A percentile compares a stretch with the other conserved stretches of the same genome.
phyloP scores from a whole-genome alignment of 805 yeast genomes.

The Candida oleophila region DNA sequence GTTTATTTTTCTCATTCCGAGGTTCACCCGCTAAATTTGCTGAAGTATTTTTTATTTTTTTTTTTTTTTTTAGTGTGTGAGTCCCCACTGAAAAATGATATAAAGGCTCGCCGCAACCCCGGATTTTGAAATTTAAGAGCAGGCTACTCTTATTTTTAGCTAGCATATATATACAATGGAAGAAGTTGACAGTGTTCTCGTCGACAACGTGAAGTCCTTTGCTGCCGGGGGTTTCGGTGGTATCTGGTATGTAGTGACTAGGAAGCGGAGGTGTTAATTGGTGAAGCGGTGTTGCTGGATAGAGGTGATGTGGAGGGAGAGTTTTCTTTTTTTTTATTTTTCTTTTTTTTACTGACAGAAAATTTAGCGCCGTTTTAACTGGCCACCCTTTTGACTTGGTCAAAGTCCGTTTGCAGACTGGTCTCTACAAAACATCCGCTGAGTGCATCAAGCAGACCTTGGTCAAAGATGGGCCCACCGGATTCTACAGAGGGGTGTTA shows the following conservation, averaged over 20 bases:
- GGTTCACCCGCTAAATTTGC: not conserved
- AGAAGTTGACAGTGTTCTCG: constrained; percentile 46
- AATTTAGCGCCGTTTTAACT: constrained; percentile 76
- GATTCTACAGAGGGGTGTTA: constrained; percentile 89
- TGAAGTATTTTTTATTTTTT: not conserved
- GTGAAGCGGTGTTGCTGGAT: too few relatives aligned
- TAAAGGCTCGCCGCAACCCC: constrained; percentile 1
- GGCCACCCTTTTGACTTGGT: constrained; percentile 97
- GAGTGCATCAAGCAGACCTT: constrained; percentile 72
- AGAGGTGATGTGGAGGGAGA: too few relatives aligned
- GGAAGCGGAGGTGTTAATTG: not conserved
- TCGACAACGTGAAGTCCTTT: constrained; percentile 83
- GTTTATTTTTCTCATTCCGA: not conserved
- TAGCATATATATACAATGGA: constrained; percentile 29
- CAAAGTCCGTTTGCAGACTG: constrained; percentile 88
- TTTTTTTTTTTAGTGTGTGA: not conserved
- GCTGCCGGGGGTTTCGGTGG: constrained; percentile 97
- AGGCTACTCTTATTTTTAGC: not conserved
- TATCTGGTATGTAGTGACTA: constrained; percentile 41
- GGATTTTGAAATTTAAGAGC: not conserved
- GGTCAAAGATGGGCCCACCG: constrained; percentile 69
- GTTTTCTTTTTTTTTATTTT: too few relatives aligned
- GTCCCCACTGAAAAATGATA: not conserved
- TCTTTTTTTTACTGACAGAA: not conserved
- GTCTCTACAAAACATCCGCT: constrained; percentile 61